Evolutionary conservation across 2,329 filamentous ascomycete genomes (phyloP), one percentile per base, ranked within the genome.

Genomic region (Colletotrichum sojae): DNA sequence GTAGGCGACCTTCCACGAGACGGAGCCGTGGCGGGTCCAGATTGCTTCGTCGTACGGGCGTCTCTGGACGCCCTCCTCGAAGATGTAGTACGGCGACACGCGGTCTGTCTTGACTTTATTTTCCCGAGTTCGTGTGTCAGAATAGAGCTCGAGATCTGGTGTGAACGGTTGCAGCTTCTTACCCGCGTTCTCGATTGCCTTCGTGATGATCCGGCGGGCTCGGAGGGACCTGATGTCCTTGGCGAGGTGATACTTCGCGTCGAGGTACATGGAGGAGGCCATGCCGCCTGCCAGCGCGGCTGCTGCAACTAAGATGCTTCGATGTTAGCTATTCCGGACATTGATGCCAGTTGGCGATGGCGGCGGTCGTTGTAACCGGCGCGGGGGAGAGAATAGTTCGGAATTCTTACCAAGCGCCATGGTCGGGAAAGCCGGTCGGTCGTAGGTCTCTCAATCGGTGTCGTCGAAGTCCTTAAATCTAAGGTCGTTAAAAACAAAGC

Each of bases 231-330:
- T 73, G 16, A 91, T 71, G 76, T 95, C 92, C 74, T 92, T 88
- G 49, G 80, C 77, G 57, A 94, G 76, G 76, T 92, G 88, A 73
- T 87, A 90, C 81, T 92, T 93, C 62, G 89, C 92, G 75, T 94
- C 88, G 52, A 92, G 80, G 73, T 93, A 93, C 66, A 69, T 60
- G 12, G 45, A 45, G 2, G 48, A 56, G 45, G 62, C 66, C 12
- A 60, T 36, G 62, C 66, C 36, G 13, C 66, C 66, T 9, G 87
- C 85, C 27, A 82, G 74, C 52, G 77, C 78, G 5, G 81, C 79
- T 10, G 80, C 73, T 1, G 80, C 75, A 56, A 77, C 79, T 67
- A 76, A 9, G 43, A 16, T 22, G 36, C 9, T 9, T n/a, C 40
- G 2, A 15, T 13, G 40, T 43, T n/a, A 43, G 40, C 40, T 43